These are phyloP conservation scores for Paspalum vaginatum DNA, from an alignment of 176 grass and related monocot genomes.

Conservation along the genomic window DNA sequence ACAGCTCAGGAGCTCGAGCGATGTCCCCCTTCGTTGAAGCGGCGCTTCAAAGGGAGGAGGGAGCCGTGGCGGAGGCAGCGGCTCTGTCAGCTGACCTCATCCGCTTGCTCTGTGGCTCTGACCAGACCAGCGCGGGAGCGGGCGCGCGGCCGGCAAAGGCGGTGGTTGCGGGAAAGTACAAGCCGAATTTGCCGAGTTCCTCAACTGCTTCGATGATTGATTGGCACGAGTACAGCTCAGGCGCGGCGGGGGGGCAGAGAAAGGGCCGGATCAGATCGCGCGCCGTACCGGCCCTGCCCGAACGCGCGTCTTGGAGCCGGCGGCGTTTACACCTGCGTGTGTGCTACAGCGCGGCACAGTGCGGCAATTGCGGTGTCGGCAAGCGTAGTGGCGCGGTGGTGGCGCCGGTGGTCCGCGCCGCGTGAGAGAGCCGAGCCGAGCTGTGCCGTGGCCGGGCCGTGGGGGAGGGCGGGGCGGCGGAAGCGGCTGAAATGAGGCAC, in stretches of 20 bases:
- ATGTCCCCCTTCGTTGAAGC: not conserved
- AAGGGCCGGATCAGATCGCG: conserved; percentile 52
- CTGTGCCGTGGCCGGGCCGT: not conserved
- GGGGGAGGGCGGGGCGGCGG: conserved; percentile 3
- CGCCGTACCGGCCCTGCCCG: conserved; percentile 18
- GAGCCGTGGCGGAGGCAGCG: not conserved
- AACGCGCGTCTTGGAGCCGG: not conserved
- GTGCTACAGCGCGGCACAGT: not conserved
- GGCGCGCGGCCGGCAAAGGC: conserved; percentile 2
- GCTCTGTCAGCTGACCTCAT: conserved; percentile 32
- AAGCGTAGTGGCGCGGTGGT: not conserved
- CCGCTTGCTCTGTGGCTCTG: conserved; percentile 10
- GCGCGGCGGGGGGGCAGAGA: not conserved
- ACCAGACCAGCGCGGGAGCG: not conserved
- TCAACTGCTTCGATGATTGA: conserved; percentile 35
- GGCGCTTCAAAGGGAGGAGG: conserved; percentile 24
- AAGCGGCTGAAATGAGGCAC: conserved; percentile 20
- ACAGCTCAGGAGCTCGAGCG: conserved; percentile 30
- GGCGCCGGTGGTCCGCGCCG: not conserved
- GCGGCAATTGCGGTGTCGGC: conserved; percentile 43
- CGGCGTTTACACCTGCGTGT: not conserved
- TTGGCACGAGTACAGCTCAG: conserved; percentile 40
- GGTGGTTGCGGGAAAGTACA: conserved; percentile 33
- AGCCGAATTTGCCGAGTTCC: conserved; percentile 45
- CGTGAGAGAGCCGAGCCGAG: not conserved